Base-by-base conservation (phyloP, 805 yeast genomes). In the Candida ascalaphidarum region DNA sequence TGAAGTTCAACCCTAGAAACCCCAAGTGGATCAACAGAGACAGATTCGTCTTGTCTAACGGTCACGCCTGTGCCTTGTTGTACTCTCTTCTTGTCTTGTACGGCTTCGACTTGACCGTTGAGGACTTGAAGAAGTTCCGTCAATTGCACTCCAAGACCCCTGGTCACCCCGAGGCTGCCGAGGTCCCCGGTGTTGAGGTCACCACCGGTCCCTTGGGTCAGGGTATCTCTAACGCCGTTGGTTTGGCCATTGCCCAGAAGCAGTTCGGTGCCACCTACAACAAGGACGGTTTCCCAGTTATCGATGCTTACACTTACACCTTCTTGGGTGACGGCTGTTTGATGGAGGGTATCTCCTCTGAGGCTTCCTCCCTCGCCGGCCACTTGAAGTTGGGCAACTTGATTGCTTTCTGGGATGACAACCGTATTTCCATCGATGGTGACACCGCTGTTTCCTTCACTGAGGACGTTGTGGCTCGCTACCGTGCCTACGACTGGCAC, bases 131-230 rank as follows among this genome's bases (percentile, higher is more conserved):
- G 70, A 60, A 70, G 38, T 92, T 92, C 68, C 81, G 97, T 71
- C 94, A 83, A 63, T 61, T 88, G 50, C 70, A 72, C 53, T 86
- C 97, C 40, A 81, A 77, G 65, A 81, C 95, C 36, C 97, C 98
- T 28, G 98, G 98, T 45, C 98, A 89, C 67, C 98, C 98, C 32
- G 98, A 89, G 68, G 73, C 65, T 37, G 38, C 42, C 30, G 94
- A 82, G 52, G 71, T 81, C 36, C 86, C 92, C 29, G 97, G 97
- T 57, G 76, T 86, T 14, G 98, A 89, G 59, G 95, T 88, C 50
- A 86, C 97, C 58, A 89, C 97, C 37, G 98, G 98, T 60, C 97
- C 98, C 33, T 75, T 89, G 50, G 98, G 98, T 58, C 98, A 89
- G 68, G 98, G 98, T 79, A 74, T 89, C 48, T 71, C 81, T 48